Evolutionary conservation across 495 filamentous ascomycete species (phyloP), one percentile per base, ranked within the genome.

Genomic region (Podospora fimiseda): DNA sequence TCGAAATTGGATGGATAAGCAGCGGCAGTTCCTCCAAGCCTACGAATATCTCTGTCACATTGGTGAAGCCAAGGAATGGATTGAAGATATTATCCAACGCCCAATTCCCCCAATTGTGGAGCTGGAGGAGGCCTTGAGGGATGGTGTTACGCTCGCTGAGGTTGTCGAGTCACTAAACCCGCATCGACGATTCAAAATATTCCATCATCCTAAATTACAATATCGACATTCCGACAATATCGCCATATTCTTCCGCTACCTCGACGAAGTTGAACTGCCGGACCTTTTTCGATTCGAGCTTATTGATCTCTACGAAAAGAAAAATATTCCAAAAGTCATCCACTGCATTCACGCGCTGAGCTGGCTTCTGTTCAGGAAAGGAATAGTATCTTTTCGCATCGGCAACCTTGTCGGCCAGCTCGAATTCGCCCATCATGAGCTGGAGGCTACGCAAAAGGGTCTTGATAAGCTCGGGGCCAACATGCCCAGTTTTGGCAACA

Each of bases 21-120:
- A 96, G 65, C 80, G 94, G 45, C 90, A 97, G 64, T 97, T 95
- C 63, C 73, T 97, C 30, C 90, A 95, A 68, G 94, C 94, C 9
- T 99, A 99, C 64, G 94, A 99, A 67, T 99, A 99, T 63, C 82
- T 99, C 38, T 99, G 94, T 62, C 94, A 99, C 63, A 97, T 99
- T 62, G 94, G 94, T 59, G 94, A 99, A 76, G 94, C 94, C 43
- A 97, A 97, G 66, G 90, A 97, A 67, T 99, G 94, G 94, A 94
- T 99, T 41, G 93, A 97, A 68, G 90, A 91, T 60, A 81, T 96
- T 22, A 92, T 96, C 43, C 81, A 94, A 50, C 81, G 89, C 55
- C 79, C 85, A 21, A 90, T 97, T 38, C 93, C 94, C 15, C 87
- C 93, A 13, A 95, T 97, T 65, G 87, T 99, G n/a, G 84, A 96